Conservation (phyloP, 1,284 basidiomycete species). For the Flammula alnicola region DNA sequence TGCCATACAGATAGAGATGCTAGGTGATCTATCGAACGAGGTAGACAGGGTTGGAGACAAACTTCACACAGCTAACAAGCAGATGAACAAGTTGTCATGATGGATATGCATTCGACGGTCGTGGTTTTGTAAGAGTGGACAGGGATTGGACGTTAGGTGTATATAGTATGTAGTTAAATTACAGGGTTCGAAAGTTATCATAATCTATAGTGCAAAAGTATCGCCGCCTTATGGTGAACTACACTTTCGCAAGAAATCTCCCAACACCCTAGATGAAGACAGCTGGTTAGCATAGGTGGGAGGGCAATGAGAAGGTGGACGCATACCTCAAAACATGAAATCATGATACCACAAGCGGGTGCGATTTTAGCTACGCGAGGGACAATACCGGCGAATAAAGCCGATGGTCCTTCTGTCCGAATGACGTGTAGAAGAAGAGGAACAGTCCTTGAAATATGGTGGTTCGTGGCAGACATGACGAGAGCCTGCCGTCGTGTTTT, state of each 20-base stretch:
- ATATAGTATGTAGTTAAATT: constrained; percentile 18
- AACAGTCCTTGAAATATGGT: constrained; percentile 52
- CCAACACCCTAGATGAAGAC: constrained; percentile 20
- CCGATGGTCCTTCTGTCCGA: constrained; percentile 76
- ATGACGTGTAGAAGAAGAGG: constrained; percentile 73
- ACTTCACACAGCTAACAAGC: constrained; percentile 78
- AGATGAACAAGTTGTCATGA: constrained; percentile 74
- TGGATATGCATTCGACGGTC: constrained; percentile 8
- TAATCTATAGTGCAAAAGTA: constrained; percentile 20
- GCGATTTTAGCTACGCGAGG: constrained; percentile 96
- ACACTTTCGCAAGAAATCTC: constrained; percentile 24
- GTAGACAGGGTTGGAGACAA: constrained; percentile 79
- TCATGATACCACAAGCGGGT: constrained; percentile 99
- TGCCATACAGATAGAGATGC: constrained; percentile 81
- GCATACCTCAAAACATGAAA: constrained; percentile 89
- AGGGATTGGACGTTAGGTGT: constrained; percentile 11
- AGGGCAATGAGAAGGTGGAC: neutral
- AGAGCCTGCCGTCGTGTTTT: constrained; percentile 91
- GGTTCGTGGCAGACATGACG: constrained; percentile 56
- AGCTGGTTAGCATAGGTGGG: constrained; percentile 1
- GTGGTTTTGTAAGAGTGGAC: constrained; percentile 7
- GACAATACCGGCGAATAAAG: constrained; percentile 84
- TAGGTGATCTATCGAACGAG: constrained; percentile 79
- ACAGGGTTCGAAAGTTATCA: constrained; percentile 21
- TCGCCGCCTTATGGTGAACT: constrained; percentile 6